These are phyloP conservation scores for Trametes sp. DNA, from an alignment of 1,284 basidiomycete species.

Conservation along the genomic window DNA sequence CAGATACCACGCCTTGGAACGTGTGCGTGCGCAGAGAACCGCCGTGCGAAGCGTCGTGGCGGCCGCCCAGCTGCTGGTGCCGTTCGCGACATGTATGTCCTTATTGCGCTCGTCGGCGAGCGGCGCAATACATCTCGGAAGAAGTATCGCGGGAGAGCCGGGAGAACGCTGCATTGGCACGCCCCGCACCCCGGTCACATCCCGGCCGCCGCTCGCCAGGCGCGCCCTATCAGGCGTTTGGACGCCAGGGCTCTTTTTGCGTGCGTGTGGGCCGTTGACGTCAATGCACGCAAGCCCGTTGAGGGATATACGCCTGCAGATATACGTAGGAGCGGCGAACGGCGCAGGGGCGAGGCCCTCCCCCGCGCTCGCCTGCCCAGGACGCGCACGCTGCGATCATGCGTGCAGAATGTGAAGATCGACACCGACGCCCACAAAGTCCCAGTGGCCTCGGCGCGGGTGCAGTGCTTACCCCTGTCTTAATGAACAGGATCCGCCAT, in stretches of 20 bases:
- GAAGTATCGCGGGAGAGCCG: constrained; percentile 24
- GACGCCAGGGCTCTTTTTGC: constrained; percentile 1
- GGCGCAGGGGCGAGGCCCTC: constrained; percentile 8
- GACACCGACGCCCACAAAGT: constrained; percentile 29
- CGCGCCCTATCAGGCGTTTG: constrained; percentile 8
- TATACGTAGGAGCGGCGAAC: neutral
- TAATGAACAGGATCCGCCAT: constrained; percentile 29
- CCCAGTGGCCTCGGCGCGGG: constrained; percentile 23
- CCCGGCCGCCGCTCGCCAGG: neutral
- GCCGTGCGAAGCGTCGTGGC: constrained; percentile 27
- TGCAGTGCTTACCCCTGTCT: constrained; percentile 30
- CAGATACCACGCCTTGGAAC: constrained; percentile 20
- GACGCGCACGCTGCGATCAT: constrained; percentile 11
- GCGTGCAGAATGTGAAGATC: constrained; percentile 10
- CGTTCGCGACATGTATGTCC: constrained; percentile 32
- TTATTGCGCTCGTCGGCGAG: constrained; percentile 28
- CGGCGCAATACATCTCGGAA: constrained; percentile 23
- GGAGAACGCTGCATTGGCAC: constrained; percentile 5
- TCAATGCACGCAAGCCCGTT: neutral
- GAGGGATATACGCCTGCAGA: constrained; percentile 2
- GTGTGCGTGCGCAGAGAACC: constrained; percentile 16
- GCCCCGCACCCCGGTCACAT: constrained; percentile 13
- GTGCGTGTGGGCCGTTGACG: constrained; percentile 10
- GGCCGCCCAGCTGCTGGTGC: constrained; percentile 14
- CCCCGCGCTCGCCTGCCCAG: constrained; percentile 1